Base-by-base conservation (phyloP, 768 basidiomycete genomes). In the Coprinellus aureogranulatus region DNA sequence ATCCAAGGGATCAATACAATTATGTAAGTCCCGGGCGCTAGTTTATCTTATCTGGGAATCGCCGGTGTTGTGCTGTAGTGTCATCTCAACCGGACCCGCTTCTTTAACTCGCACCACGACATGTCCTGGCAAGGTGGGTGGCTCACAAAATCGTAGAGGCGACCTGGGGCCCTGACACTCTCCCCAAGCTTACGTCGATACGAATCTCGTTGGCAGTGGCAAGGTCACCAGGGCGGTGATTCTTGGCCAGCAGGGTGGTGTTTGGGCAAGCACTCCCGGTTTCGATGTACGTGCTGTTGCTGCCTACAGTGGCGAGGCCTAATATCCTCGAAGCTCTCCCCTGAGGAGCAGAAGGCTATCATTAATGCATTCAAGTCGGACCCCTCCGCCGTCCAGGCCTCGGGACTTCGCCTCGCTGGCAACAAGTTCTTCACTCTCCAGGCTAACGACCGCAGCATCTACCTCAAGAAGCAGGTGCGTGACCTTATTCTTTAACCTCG, bases 181-280 rank as follows among this genome's bases (percentile, higher is more conserved):
- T 55, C 47, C 57, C 64, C 39, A 30, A 94, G 92, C 80, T 60
- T 92, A 92, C 75, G 89, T 94, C 72, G 90, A 94, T 70, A 77
- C 75, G 67, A 85, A 91, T 70, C 84, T 95, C 56, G 70, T 95
- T 64, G 89, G 84, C 34, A 86, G 75, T 60, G 85, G 83, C 62
- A 90, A 85, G 73, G 75, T 96, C 67, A n/a, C 75, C 25, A 81
- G 82, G 65, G 94, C 92, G 39, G 92, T 92, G 28, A 88, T 90
- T 67, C 44, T 93, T 48, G 92, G 91, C 42, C 78, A 75, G 54
- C 67, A 79, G 63, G 91, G 90, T 50, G 90, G 92, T 51, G 78
- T 91, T 6, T 94, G 92, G 92, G 91, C 90, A 11, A 55, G 74
- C 0, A 80, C 81, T 4, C 1, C 77, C 3, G 86, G 85, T 5